phyloP scores from a whole-genome alignment of 139 green algal genomes.

The Nannochloris sp. region DNA sequence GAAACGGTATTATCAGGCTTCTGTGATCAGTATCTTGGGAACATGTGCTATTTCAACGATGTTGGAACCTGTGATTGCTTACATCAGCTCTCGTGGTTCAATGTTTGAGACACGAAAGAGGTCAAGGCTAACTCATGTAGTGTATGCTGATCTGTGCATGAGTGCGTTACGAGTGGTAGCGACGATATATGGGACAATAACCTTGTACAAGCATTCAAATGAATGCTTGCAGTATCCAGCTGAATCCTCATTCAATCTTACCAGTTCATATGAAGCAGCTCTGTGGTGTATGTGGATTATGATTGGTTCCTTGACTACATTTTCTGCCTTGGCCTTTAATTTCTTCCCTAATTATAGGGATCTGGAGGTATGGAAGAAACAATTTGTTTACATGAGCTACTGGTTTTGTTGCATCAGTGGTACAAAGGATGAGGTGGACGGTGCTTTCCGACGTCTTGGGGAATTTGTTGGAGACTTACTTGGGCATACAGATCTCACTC shows the following conservation, averaged over 20 bases:
- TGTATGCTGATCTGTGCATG: constrained; percentile 16
- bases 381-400: constrained; percentile 20
- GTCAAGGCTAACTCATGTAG: constrained; percentile 13
- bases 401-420: constrained; percentile 28
- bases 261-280: background rate
- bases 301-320: background rate
- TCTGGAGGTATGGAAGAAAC: constrained; percentile 24
- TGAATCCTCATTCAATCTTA: background rate
- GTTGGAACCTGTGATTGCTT: constrained; percentile 16
- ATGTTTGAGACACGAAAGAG: constrained; percentile 35
- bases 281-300: constrained; percentile 4
- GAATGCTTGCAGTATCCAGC: background rate
- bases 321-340: constrained; percentile 29
- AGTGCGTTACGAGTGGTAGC: constrained; percentile 12
- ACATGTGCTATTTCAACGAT: constrained; percentile 16
- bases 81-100: constrained; percentile 28
- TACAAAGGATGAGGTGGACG: constrained; percentile 1
- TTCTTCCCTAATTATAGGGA: constrained; percentile 27
- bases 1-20: constrained; percentile 14
- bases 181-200: constrained; percentile 1
- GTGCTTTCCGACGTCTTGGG: constrained; percentile 16
- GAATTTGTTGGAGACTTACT: constrained; percentile 34
- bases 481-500: constrained; percentile 36
- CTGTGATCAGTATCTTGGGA: constrained; percentile 22
- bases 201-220: background rate